Base-by-base conservation (phyloP, 1,139 yeast species). In the Sugiyamaella xylanicola region DNA sequence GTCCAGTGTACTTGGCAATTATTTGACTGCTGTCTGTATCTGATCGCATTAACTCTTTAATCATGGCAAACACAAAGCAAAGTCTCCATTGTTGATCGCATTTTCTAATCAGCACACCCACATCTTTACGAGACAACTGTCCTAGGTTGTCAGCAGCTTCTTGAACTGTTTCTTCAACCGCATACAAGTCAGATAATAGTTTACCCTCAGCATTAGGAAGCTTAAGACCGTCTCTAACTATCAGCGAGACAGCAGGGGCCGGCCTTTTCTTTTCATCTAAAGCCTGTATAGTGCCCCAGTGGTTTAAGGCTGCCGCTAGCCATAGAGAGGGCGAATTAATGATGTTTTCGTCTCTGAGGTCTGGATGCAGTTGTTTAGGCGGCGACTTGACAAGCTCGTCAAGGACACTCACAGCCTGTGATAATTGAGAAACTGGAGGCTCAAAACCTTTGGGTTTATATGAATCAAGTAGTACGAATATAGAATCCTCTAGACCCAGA, bases 181-280 rank as follows among this genome's bases (percentile, higher is more conserved):
- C 68, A 2, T 76, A 69, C 13, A 83, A 71, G 43, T 74, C 71
- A 0, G 82, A 69, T 1, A 83, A 80, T 11, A 77, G 71, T 2
- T 79, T 83, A 13, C 83, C 82, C 42, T 84, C 86, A 45, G 72
- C 70, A 53, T 81, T 80, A 15, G 91, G 83, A 56, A 85, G 77
- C 64, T 86, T 85, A 42, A 92, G 71, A 0, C 95, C 93, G 56
- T 87, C 91, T 61, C 83, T 79, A 39, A 88, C 69, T 1, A 87
- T 76, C 22, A 77, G 64, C 47, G 73, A 77, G 4, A 71, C 68
- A 0, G 81, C 80, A 46, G 65, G 61, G 20, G 56, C 58, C 48
- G 64, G 59, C 57, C 74, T 77, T 57, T 75, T 74, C 29, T 76
- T 73, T 53, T 77, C 79, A 15, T 74, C 71, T 15, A 66, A 65